Base-by-base conservation (phyloP, 129 eudicot genomes). In the Tanacetum coccineum region DNA sequence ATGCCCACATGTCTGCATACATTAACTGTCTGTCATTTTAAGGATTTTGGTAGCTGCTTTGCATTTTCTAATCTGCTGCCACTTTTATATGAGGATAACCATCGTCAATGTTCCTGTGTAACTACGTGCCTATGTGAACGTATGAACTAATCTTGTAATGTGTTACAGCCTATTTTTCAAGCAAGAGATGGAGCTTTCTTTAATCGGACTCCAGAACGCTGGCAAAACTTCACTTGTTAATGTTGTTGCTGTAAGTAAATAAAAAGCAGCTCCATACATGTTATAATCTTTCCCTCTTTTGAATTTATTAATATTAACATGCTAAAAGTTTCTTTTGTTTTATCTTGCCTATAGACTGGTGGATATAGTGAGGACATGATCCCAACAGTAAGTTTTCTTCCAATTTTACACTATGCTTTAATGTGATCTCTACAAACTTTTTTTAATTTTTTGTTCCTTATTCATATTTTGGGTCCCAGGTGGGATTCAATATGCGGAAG, bases 121-220 rank as follows among this genome's bases (percentile, higher is more conserved):
- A 11, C 22, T 60, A 60, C 4, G 14, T 28, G 3, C 2, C 25
- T 54, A 75, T 26, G 20, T 18, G 13, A 46, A 4, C n/a, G 15
- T 21, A 39, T 55, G 46, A 39, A 12, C 66, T 76, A 55, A 69
- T 64, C 7, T 9, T 66, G 39, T 67, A 17, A 62, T 62, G 11
- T 52, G 22, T 72, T 83, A 64, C 96, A 92, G 98, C 95, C 96
- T 92, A 79, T 88, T 92, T 70, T 92, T 92, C 82, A 88, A 92
- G 84, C 98, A 92, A 79, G 98, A 92, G 82, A 92, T 92, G 98
- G 98, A 88, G 84, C 96, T 92, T 60, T 88, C 98, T 85, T 69
- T 92, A 51, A 93, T 93, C 58, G 99, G 99, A 52, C 99, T 93
- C 76, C 99, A 93, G 67, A 89, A 93, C 66, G 99, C 99, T 25